Percentiles rank a stretch among this genome's conserved stretches.
phyloP scores from a whole-genome alignment of 164 flowering plant species.

The Litsea cubeba region DNA sequence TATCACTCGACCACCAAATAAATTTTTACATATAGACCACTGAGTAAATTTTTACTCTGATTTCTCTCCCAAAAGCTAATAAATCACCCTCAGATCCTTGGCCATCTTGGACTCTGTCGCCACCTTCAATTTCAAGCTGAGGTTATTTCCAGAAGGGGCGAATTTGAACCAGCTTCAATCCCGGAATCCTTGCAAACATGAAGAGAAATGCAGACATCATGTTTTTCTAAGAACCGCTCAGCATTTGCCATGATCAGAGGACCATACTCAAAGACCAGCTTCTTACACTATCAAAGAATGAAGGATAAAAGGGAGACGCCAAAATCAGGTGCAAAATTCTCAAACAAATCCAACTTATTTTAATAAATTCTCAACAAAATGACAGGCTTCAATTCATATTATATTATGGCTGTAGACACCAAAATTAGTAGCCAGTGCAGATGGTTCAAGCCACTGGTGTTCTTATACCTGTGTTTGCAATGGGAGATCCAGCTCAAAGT shows the following conservation, averaged over 20 bases:
- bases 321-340: neutral
- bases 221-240: slow-evolving; percentile 56
- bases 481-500: neutral
- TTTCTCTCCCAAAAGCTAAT: neutral
- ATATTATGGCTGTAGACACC: too few relatives aligned
- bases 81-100: neutral
- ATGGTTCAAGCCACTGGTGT: neutral
- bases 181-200: slow-evolving; percentile 51
- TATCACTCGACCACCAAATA: neutral
- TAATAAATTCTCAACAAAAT: neutral
- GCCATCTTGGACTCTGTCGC: neutral
- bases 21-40: too few relatives aligned
- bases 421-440: neutral
- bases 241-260: slow-evolving; percentile 72
- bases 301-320: neutral
- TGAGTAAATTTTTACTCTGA: neutral
- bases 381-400: neutral
- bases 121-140: neutral
- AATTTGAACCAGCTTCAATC: neutral
- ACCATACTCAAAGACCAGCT: slow-evolving; percentile 72
- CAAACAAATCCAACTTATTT: neutral
- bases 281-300: slow-evolving; percentile 69
- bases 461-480: too few relatives aligned
- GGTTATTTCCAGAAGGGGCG: neutral
- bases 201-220: slow-evolving; percentile 55